A percentile compares a stretch with the other conserved stretches of the same genome.
Evolutionary conservation across 2,329 filamentous ascomycete genomes (phyloP).

Genomic region (Aspergillus melleus): DNA sequence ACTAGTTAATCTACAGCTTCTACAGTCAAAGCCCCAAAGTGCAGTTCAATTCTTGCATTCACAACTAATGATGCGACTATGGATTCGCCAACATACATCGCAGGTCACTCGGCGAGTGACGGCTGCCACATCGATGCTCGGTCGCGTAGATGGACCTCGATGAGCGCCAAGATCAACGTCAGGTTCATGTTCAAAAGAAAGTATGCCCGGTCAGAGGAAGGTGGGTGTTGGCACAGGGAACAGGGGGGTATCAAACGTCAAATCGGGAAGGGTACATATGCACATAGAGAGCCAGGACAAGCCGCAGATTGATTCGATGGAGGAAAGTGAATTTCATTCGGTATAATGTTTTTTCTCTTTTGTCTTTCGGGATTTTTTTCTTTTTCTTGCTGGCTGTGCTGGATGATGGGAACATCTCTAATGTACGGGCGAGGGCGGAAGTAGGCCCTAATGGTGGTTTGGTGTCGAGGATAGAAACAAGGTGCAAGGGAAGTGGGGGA

Average conservation of each 20-base stretch:
- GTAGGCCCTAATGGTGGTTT: conserved; percentile 26
- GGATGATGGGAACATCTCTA: conserved; percentile 16
- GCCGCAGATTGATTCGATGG: background rate
- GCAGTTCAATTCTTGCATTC: conserved; percentile 3
- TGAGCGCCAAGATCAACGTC: conserved; percentile 31
- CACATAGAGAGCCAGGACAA: conserved; percentile 6
- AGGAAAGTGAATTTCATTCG: conserved; percentile 8
- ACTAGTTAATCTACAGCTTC: too few relatives aligned
- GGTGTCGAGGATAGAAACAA: conserved; percentile 4
- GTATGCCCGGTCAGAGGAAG: conserved; percentile 15
- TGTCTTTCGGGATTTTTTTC: conserved; percentile 12
- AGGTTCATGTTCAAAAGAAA: background rate
- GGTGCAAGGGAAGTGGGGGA: background rate
- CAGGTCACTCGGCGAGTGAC: conserved; percentile 31
- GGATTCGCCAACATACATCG: conserved; percentile 16
- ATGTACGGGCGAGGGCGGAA: conserved; percentile 28
- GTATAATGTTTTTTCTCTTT: conserved; percentile 22
- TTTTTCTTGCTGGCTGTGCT: background rate
- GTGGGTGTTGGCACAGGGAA: conserved; percentile 3
- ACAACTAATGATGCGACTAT: conserved; percentile 12
- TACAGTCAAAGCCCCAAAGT: background rate
- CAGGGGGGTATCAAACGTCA: conserved; percentile 12
- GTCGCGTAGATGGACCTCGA: conserved; percentile 15
- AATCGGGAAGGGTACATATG: conserved; percentile 8
- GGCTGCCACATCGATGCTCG: conserved; percentile 34